Evolutionary conservation across 768 basidiomycete genomes (phyloP), one percentile per base, ranked within the genome.

Genomic region (Rhodotorula sphaerocarpa): DNA sequence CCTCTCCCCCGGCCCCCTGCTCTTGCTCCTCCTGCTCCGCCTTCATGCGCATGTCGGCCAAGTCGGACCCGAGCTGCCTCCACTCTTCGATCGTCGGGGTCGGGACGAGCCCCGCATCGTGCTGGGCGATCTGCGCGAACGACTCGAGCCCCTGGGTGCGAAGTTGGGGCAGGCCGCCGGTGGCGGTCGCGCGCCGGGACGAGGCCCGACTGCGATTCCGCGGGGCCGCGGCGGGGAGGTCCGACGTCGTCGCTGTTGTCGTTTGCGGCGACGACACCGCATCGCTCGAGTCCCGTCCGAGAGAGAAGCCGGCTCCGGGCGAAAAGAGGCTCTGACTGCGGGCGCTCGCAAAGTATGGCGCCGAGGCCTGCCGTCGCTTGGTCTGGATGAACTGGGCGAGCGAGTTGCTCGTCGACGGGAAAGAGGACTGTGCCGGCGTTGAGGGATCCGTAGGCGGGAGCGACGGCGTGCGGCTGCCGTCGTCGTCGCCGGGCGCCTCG

Each of bases 11-110:
- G n/a, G 3, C 28, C 5, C 12, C 20, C 33, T 36, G 3, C 27
- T 16, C 25, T 16, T 15, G 34, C 20, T n/a, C 36, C 23, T 44
- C 16, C 25, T 63, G 51, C n/a, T 54, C 44, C 27, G 52, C 61
- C 44, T 61, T 42, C 11, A 20, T 14, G 14, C 50, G 15, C 45
- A 59, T 20, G 45, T 14, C 31, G 41, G 50, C 50, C 48, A 63
- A 41, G 20, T 64, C 67, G 48, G 57, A 50, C 2, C 67, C 70
- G n/a, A 71, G 56, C 21, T 59, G 57, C 30, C 62, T n/a, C 70
- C 70, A 71, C 47, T 71, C 67, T 54, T 69, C 70, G 11, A 65
- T 68, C 53, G 70, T 69, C 28, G 70, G 70, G 25, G 70, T 71
- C 54, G 65, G 64, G 11, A 71, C 70, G 39, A 71, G 60, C 20